Percentiles rank a stretch among this genome's conserved stretches.
phyloP scores from a whole-genome alignment of 768 basidiomycete species.

The Pleurotus cornucopiae region DNA sequence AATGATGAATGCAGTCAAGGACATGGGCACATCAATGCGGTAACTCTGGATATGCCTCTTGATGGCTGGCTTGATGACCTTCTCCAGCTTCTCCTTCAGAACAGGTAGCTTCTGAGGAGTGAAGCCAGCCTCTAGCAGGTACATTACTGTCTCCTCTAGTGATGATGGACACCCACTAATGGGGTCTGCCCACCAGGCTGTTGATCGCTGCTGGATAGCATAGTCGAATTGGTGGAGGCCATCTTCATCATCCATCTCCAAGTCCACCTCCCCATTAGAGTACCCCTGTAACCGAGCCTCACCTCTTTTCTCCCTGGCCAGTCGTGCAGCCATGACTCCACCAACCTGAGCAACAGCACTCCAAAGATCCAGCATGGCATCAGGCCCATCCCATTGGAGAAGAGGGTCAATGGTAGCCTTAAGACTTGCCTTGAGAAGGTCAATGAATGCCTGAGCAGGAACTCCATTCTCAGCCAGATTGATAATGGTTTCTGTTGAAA shows the following conservation, averaged over 20 bases:
- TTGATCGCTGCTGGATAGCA: constrained; percentile 34
- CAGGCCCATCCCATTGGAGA: constrained; percentile 39
- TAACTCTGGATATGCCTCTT: constrained; percentile 37
- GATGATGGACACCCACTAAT: constrained; percentile 58
- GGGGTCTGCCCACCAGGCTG: constrained; percentile 68
- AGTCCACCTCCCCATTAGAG: constrained; percentile 31
- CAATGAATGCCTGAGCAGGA: constrained; percentile 31
- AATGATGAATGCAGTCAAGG: constrained; percentile 57
- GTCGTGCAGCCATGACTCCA: constrained; percentile 34
- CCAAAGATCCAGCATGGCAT: constrained; percentile 41
- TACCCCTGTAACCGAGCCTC: constrained; percentile 42
- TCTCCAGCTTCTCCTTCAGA: constrained; percentile 48
- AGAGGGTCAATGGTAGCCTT: constrained; percentile 31
- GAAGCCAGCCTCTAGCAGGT: constrained; percentile 57
- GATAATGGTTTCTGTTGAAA: constrained; percentile 57
- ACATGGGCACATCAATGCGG: constrained; percentile 50
- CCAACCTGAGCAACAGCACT: constrained; percentile 31
- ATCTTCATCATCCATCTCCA: constrained; percentile 34
- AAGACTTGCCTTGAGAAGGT: constrained; percentile 32
- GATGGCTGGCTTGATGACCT: constrained; percentile 41
- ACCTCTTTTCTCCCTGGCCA: constrained; percentile 29
- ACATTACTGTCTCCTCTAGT: constrained; percentile 60
- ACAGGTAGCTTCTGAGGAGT: constrained; percentile 42
- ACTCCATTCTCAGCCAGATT: constrained; percentile 67
- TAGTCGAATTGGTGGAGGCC: constrained; percentile 21